A percentile compares a stretch with the other conserved stretches of the same genome.
These are phyloP conservation scores for Scedosporium dehoogii DNA, from an alignment of 2,329 filamentous ascomycete genomes.

Conservation along the genomic window DNA sequence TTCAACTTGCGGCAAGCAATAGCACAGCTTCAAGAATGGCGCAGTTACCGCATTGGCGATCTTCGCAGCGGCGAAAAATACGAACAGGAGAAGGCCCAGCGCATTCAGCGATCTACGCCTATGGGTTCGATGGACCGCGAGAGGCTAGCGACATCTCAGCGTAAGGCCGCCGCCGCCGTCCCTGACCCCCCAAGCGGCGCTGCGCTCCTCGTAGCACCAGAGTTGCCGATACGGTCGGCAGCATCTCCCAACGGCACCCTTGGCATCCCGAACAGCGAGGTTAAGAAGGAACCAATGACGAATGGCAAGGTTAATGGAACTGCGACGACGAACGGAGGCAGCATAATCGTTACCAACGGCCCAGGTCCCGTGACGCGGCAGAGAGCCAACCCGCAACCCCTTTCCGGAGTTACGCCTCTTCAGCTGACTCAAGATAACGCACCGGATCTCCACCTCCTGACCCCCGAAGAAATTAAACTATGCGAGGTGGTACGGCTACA, in stretches of 20 bases:
- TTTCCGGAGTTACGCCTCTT: slow-evolving; percentile 54
- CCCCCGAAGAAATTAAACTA: slow-evolving; percentile 72
- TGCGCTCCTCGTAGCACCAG: slow-evolving; percentile 66
- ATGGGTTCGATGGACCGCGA: slow-evolving; percentile 80
- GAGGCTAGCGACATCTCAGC: slow-evolving; percentile 59
- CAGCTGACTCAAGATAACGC: slow-evolving; percentile 65
- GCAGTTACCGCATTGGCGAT: slow-evolving; percentile 72
- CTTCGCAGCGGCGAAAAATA: slow-evolving; percentile 84
- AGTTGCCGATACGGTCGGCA: slow-evolving; percentile 55
- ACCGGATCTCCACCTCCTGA: slow-evolving; percentile 76
- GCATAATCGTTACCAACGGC: slow-evolving; percentile 35
- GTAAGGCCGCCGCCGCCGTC: slow-evolving; percentile 54
- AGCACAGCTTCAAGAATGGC: slow-evolving; percentile 86
- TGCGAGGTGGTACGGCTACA: slow-evolving; percentile 77
- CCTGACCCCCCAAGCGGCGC: slow-evolving; percentile 67
- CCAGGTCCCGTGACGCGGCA: slow-evolving; percentile 17
- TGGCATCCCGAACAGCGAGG: slow-evolving; percentile 16
- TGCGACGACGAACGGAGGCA: slow-evolving; percentile 37
- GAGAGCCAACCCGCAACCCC: slow-evolving; percentile 44
- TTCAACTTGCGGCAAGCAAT: slow-evolving; percentile 87
- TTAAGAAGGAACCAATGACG: slow-evolving; percentile 12
- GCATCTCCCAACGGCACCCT: slow-evolving; percentile 16
- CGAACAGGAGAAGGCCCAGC: slow-evolving; percentile 73
- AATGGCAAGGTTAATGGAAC: slow-evolving; percentile 30
- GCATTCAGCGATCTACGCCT: slow-evolving; percentile 59